These are phyloP conservation scores for Ophiostoma sp. DNA, from an alignment of 2,329 filamentous ascomycete genomes.

Conservation along the genomic window DNA sequence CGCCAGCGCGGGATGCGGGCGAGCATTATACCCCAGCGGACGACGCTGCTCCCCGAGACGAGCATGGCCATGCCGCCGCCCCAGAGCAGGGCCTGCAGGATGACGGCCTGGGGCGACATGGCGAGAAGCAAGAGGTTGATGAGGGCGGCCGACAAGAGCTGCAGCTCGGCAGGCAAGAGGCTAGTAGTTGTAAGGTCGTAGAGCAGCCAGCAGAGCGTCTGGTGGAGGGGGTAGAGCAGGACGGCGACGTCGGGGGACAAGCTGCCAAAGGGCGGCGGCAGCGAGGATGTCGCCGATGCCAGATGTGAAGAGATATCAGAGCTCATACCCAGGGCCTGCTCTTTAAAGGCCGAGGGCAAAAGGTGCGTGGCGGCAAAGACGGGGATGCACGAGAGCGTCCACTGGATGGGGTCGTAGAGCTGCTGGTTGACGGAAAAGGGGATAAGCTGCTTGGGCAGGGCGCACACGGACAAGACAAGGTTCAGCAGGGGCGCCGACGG, in stretches of 20 bases:
- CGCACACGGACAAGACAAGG: slow-evolving; percentile 72
- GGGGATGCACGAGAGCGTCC: slow-evolving; percentile 66
- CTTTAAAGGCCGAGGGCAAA: neutral
- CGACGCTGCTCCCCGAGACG: slow-evolving; percentile 64
- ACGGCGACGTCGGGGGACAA: slow-evolving; percentile 31
- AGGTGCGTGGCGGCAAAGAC: neutral
- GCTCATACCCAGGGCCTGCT: neutral
- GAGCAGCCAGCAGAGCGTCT: slow-evolving; percentile 66
- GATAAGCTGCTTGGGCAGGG: slow-evolving; percentile 67
- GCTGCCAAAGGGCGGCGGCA: slow-evolving; percentile 19
- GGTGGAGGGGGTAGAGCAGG: slow-evolving; percentile 73
- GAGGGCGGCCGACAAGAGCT: slow-evolving; percentile 75
- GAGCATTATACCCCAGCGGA: slow-evolving; percentile 78
- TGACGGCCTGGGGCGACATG: slow-evolving; percentile 73
- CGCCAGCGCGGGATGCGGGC: slow-evolving; percentile 90
- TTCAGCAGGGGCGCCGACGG: slow-evolving; percentile 49
- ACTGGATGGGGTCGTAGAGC: slow-evolving; percentile 66
- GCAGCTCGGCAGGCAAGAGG: slow-evolving; percentile 77
- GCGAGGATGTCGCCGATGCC: neutral
- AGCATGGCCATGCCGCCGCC: slow-evolving; percentile 73
- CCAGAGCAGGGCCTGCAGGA: slow-evolving; percentile 82
- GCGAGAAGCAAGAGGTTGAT: slow-evolving; percentile 77
- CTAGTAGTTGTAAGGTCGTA: slow-evolving; percentile 84
- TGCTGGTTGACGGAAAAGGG: slow-evolving; percentile 55
- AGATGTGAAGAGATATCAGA: neutral